phyloP scores from a whole-genome alignment of 2,329 filamentous ascomycete genomes.

The Colletotrichum neosansevieriae region DNA sequence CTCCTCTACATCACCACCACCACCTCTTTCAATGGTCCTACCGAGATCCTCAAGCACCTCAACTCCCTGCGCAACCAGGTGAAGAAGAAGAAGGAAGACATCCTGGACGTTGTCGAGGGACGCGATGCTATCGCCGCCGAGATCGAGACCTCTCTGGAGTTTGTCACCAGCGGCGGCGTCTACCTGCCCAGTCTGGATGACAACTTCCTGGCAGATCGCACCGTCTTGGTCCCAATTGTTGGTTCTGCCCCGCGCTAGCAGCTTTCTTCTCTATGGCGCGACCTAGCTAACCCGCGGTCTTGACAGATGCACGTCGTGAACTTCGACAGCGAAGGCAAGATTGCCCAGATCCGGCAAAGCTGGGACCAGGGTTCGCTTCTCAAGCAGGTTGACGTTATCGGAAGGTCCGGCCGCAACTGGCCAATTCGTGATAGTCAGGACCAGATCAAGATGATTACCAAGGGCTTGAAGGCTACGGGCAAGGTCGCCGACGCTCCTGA shows the following conservation, averaged over 20 bases:
- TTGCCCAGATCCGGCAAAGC: slow-evolving; percentile 86
- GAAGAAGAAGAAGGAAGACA: slow-evolving; percentile 84
- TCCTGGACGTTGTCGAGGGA: slow-evolving; percentile 81
- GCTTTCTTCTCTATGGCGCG: background rate
- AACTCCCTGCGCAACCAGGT: slow-evolving; percentile 77
- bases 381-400: slow-evolving; percentile 94
- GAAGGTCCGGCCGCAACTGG: slow-evolving; percentile 91
- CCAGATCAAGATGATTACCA: slow-evolving; percentile 81
- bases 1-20: slow-evolving; percentile 93
- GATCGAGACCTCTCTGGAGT: slow-evolving; percentile 85
- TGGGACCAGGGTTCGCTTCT: slow-evolving; percentile 97
- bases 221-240: slow-evolving; percentile 85
- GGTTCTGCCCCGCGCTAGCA: slow-evolving; percentile 51
- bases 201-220: slow-evolving; percentile 89
- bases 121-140: slow-evolving; percentile 78
- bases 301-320: slow-evolving; percentile 86
- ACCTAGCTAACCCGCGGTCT: slow-evolving; percentile 18
- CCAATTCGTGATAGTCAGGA: slow-evolving; percentile 90
- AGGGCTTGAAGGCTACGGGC: slow-evolving; percentile 65
- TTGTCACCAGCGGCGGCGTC: slow-evolving; percentile 82
- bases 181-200: slow-evolving; percentile 93
- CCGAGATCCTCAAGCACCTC: slow-evolving; percentile 87
- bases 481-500: slow-evolving; percentile 50
- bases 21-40: slow-evolving; percentile 76
- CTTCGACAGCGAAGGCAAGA: slow-evolving; percentile 82